Percentiles rank a stretch among this genome's conserved stretches.
These are phyloP conservation scores for Aspergillus asperescens DNA, from an alignment of 495 filamentous ascomycete genomes.

Conservation along the genomic window DNA sequence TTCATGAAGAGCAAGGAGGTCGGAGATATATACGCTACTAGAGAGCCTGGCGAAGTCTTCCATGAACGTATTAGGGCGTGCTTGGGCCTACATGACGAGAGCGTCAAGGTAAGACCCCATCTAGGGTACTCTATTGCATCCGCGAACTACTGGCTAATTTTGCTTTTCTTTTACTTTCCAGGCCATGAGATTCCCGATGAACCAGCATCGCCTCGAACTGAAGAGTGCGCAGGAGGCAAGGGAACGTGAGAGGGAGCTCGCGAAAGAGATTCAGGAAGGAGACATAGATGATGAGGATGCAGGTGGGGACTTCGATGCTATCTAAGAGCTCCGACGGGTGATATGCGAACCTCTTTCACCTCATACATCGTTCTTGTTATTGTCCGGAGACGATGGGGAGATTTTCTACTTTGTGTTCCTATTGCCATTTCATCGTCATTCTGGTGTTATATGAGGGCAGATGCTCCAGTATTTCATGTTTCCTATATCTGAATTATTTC, in stretches of 20 bases:
- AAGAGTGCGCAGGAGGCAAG: constrained; percentile 97
- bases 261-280: constrained; percentile 98
- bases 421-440: constrained; percentile 17
- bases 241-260: constrained; percentile 90
- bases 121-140: not conserved
- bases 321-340: constrained; percentile 51
- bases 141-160: constrained; percentile 15
- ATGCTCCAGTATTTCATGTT: constrained; percentile 27
- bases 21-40: constrained; percentile 89
- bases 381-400: constrained; percentile 5
- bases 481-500: constrained; percentile 28
- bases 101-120: constrained; percentile 71
- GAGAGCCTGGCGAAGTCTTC: constrained; percentile 94
- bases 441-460: constrained; percentile 27
- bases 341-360: constrained; percentile 7
- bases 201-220: constrained; percentile 93
- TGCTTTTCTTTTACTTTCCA: constrained; percentile 25
- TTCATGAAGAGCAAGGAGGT: constrained; percentile 99
- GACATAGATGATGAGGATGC: constrained; percentile 97
- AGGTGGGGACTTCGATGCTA: constrained; percentile 93
- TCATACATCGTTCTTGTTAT: constrained; percentile 1
- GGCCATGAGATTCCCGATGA: constrained; percentile 99
- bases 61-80: constrained; percentile 92
- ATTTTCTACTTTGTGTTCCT: constrained; percentile 23
- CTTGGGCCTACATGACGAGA: constrained; percentile 88